Conservation (phyloP, 2,329 filamentous ascomycete species). For the Pestalotiopsis sp. region DNA sequence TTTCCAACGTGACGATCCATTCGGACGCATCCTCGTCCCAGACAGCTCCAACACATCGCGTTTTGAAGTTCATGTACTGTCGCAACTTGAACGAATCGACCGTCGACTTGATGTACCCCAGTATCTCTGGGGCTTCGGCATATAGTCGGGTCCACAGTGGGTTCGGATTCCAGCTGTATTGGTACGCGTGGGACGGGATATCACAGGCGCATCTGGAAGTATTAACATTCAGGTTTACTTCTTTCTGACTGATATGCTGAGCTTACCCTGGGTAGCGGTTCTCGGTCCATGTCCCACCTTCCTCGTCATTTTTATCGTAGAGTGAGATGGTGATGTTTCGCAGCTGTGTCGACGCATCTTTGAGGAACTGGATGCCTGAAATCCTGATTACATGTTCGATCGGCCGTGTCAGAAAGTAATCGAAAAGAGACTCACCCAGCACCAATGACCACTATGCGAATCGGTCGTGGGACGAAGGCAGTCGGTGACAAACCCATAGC, state of each 20-base stretch:
- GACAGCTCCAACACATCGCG: neutral
- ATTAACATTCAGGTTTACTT: neutral
- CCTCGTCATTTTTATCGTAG: neutral
- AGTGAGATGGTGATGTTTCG: neutral
- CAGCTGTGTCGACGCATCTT: neutral
- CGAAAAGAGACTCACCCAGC: neutral
- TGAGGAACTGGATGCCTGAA: neutral
- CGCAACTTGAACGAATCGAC: neutral
- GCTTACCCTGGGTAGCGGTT: neutral
- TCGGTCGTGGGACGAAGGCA: neutral
- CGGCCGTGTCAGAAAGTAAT: neutral
- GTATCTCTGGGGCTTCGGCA: neutral
- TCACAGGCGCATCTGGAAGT: neutral
- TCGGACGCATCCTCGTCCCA: neutral
- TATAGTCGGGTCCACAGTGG: neutral
- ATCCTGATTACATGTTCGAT: neutral
- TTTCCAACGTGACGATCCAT: neutral
- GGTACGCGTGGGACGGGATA: neutral
- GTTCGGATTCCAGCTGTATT: conserved; percentile 3
- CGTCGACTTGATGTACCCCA: neutral
- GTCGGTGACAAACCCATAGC: neutral
- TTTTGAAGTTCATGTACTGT: neutral
- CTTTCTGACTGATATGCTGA: neutral
- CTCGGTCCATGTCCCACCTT: neutral
- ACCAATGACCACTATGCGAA: conserved; percentile 1